Base-by-base conservation (phyloP, 2,329 filamentous ascomycete genomes). In the Fusarium secorum region DNA sequence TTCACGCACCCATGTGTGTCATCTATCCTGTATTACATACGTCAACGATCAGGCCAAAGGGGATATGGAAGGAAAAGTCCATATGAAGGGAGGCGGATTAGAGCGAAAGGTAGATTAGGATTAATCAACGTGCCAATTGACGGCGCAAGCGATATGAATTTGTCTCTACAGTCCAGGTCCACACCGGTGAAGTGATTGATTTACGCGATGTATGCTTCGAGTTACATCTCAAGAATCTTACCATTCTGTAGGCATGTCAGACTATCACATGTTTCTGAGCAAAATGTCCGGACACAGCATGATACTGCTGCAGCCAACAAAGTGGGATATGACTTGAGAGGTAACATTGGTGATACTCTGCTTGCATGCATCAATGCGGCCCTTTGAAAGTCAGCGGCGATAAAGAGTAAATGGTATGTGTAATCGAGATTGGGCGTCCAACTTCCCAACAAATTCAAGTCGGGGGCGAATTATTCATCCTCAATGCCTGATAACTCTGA, bases 21-120 rank as follows among this genome's bases (percentile, higher is more conserved):
- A 67, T 63, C 64, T 73, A 65, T 56, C 58, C 49, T 75, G 73
- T 74, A 75, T 68, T 67, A 71, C 67, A 70, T 74, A 69, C 60
- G 58, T 45, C 49, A 54, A 67, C 56, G 45, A 59, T 54, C 22
- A 44, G 57, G 33, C 60, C 24, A 35, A 35, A 45, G 53, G 68
- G 60, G 53, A 36, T 62, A 70, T 48, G 38, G 44, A 52, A 44
- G 64, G 62, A 66, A 70, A 71, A 54, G 56, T 39, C 68, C 69
- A 70, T 38, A 63, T 30, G 30, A 39, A 24, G 26, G 41, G 53
- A 44, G 44, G 30, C 24, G 32, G 41, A 55, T 68, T 68, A 48
- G 51, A 58, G 26, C 39, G 35, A 53, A 56, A 48, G 60, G 38
- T 71, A 72, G 69, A 71, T 26, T 70, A 66, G 60, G 60, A 49